Conservation (phyloP, 2,329 filamentous ascomycete species). For the Cercospora citrullina region DNA sequence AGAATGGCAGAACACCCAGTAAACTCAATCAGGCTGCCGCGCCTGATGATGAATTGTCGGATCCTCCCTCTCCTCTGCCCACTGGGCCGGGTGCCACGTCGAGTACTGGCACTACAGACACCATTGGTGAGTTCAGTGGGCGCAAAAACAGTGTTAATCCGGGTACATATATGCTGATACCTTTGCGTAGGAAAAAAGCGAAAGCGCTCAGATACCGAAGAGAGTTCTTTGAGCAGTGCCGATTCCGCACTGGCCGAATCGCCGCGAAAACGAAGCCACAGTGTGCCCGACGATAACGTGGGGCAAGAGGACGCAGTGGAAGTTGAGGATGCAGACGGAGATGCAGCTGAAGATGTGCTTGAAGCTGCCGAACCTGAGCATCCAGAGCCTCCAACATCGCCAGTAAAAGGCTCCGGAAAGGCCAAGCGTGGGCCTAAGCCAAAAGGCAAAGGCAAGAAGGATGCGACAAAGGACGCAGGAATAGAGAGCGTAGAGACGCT, state of each 20-base stretch:
- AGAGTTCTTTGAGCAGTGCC: constrained; percentile 42
- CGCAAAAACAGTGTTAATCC: too few species aligned
- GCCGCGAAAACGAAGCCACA: constrained; percentile 38
- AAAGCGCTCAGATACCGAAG: constrained; percentile 46
- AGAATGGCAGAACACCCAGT: constrained; percentile 70
- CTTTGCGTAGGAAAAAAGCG: constrained; percentile 42
- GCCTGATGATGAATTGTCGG: constrained; percentile 44
- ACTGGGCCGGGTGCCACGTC: constrained; percentile 34
- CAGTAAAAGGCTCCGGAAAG: constrained; percentile 45
- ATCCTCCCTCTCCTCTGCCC: constrained; percentile 39
- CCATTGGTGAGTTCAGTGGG: constrained; percentile 26
- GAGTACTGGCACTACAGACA: constrained; percentile 36
- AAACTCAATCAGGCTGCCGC: constrained; percentile 66
- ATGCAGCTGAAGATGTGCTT: constrained; percentile 27
- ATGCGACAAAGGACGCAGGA: constrained; percentile 32
- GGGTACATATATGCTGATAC: background rate
- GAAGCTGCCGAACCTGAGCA: constrained; percentile 16
- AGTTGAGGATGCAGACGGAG: constrained; percentile 18
- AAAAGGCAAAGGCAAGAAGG: constrained; percentile 34
- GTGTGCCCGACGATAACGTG: constrained; percentile 21
- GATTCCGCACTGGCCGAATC: constrained; percentile 40
- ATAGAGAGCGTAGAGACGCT: constrained; percentile 19
- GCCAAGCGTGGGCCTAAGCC: constrained; percentile 41
- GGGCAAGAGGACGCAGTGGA: constrained; percentile 36
- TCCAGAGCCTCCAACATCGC: constrained; percentile 37